Base-by-base conservation (phyloP, 148 eudicot species). In the Hydrangea macrophylla region DNA sequence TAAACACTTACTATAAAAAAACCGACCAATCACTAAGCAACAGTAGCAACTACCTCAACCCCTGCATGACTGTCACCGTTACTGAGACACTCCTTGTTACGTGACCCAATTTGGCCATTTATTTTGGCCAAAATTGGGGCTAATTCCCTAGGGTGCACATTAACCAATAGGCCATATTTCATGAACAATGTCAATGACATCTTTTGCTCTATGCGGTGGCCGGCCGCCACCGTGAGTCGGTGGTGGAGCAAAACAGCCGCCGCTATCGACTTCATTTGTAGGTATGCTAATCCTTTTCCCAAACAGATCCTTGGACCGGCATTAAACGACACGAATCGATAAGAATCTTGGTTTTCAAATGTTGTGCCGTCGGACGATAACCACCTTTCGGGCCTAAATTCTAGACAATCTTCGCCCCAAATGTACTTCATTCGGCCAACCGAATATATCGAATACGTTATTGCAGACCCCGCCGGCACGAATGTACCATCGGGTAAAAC, bases 261-360 rank as follows among this genome's bases (percentile, higher is more conserved):
- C 0, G 81, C 88, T 0, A 92, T 86, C 7, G 96, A 82, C 74
- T 92, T 92, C 98, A 92, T 92, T 55, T 92, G 98, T 48, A 92
- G 66, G 62, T 89, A 92, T 5, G 97, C 97, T 58, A 92, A 28
- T 40, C 90, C 98, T 64, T 87, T 92, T 0, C 98, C 98, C 15
- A 92, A 58, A 59, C 98, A 92, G 22, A 90, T 84, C 68, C 98
- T 84, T 0, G 98, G 98, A 1, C 98, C 98, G 0, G 93, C 98
- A 58, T 92, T 92, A 62, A 92, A 92, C 20, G 98, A 77, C 7
- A 90, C 98, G 18, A 92, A 92, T 36, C 76, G 82, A 53, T 67
- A 92, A 22, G 85, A 44, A 59, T 92, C 96, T 11, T 83, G 73
- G 0, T 73, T 7, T 36, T 86, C 88, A 1, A 83, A 68, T 40